Evolutionary conservation across 192 early-diverging fungal genomes (phyloP).

Genomic region (Helicostylum pulchrum): DNA sequence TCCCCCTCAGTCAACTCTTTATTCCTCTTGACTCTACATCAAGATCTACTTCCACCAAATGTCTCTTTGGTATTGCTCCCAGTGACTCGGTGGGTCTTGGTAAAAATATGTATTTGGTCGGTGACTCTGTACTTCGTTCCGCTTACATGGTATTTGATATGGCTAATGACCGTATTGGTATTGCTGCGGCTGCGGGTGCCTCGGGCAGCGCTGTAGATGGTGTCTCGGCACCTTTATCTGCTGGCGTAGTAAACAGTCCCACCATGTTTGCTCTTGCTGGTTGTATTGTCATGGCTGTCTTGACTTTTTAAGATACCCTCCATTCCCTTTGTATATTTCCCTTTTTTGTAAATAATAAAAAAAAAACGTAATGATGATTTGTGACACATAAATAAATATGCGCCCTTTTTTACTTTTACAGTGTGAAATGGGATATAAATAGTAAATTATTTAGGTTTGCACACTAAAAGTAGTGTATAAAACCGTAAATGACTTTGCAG

Average conservation of each 20-base stretch:
- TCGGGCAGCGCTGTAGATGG: constrained; percentile 4
- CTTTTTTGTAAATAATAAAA: no score
- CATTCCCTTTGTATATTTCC: neutral
- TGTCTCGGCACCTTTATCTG: neutral
- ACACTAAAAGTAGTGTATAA: no score
- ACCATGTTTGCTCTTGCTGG: neutral
- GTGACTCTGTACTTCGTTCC: constrained; percentile 24
- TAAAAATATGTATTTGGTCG: constrained; percentile 21
- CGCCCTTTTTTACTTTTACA: no score
- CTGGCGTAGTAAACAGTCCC: no score
- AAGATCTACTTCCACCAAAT: neutral
- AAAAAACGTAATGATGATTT: no score
- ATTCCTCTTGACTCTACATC: constrained; percentile 25
- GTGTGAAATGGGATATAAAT: no score
- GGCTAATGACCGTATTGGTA: constrained; percentile 17
- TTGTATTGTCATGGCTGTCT: neutral
- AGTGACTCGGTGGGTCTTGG: neutral
- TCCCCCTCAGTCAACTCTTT: constrained; percentile 22
- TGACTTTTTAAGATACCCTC: neutral
- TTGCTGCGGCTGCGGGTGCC: constrained; percentile 13
- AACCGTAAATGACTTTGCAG: no score
- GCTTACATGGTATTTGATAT: constrained; percentile 25
- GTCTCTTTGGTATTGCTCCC: constrained; percentile 34
- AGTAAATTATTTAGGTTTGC: no score
- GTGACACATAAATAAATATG: no score